Base-by-base conservation (phyloP, 441 rosid species). In the Aquilaria agallochum region DNA sequence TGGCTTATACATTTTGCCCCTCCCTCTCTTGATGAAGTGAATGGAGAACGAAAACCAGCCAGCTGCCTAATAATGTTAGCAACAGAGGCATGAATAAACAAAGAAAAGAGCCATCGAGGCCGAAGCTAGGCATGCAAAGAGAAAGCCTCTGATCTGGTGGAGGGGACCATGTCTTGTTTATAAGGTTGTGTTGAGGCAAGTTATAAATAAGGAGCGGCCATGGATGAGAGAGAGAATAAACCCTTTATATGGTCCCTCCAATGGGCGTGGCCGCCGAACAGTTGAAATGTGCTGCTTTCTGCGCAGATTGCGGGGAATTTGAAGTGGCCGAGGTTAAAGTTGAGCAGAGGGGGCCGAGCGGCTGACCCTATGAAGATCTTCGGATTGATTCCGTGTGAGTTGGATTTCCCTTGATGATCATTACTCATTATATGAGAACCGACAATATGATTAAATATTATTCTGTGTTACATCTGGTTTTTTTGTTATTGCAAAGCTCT, bases 271-370 rank as follows among this genome's bases (percentile, higher is more conserved):
- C 58, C 27, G 31, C 66, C 31, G 45, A 48, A 50, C 53, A 42
- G 20, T 5, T 11, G 15, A 42, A 67, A 44, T 44, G 34, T 45
- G 50, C 45, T 8, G 45, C 64, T 63, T 64, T 64, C 66, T 40
- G 78, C 80, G 78, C 33, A 42, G 78, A 73, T 73, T 71, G 67
- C 69, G 72, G 72, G 42, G 48, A 63, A 31, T 45, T 34, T 53
- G n/a, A 34, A 5, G 1, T 15, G 34, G 11, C 34, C 50, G 5
- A 27, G 36, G 30, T 51, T 15, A 20, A 20, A 20, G 27, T 20
- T 20, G 27, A 31, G 59, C 5, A 9, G 50, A 68, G 56, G 73
- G 73, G 53, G 72, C 68, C 30, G 31, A 32, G 53, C 27, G 27
- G 27, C 27, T 20, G 27, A 20, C 27, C 27, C 12, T 52, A 48